A percentile compares a stretch with the other conserved stretches of the same genome.
Evolutionary conservation across 768 basidiomycete genomes (phyloP).

Genomic region (Cystofilobasidium bisporidii): DNA sequence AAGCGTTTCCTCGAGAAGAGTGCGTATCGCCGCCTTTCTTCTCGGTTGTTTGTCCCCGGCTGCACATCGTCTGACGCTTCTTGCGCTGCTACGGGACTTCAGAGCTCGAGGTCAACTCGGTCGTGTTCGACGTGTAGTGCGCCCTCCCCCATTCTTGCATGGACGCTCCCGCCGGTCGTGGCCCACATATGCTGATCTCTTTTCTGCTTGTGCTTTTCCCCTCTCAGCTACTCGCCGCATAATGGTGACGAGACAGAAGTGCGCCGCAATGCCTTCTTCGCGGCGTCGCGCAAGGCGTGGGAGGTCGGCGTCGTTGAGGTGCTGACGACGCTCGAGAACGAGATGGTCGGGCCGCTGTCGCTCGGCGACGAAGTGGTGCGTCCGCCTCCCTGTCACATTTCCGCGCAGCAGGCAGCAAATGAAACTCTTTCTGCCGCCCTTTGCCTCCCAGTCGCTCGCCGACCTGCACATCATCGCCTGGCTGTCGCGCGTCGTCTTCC

Average conservation of each 20-base stretch:
- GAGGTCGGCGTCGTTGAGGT: constrained; percentile 37
- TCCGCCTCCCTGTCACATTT: constrained; percentile 9
- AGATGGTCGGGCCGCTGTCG: constrained; percentile 37
- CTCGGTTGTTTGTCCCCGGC: not conserved
- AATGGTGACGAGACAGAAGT: constrained; percentile 33
- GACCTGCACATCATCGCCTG: constrained; percentile 73
- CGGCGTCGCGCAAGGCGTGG: constrained; percentile 38
- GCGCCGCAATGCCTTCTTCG: constrained; percentile 36
- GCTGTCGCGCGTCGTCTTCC: constrained; percentile 46
- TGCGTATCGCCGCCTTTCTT: not conserved
- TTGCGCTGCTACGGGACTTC: not conserved
- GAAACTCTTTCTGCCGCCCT: not conserved
- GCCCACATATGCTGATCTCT: no score
- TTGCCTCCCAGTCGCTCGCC: constrained; percentile 49
- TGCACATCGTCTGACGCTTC: not conserved
- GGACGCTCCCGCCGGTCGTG: no score
- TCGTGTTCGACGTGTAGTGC: constrained; percentile 35
- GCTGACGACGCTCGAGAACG: constrained; percentile 35
- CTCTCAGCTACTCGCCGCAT: constrained; percentile 11
- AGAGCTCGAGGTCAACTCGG: constrained; percentile 34
- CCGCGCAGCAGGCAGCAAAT: not conserved
- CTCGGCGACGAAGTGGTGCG: constrained; percentile 60
- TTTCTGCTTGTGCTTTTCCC: not conserved
- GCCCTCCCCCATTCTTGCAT: no score
- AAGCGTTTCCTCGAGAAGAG: constrained; percentile 17